Evolutionary conservation across 108 stramenopile species (phyloP), one percentile per base, ranked within the genome.

Genomic region (Pseudonitzschia multiseries): DNA sequence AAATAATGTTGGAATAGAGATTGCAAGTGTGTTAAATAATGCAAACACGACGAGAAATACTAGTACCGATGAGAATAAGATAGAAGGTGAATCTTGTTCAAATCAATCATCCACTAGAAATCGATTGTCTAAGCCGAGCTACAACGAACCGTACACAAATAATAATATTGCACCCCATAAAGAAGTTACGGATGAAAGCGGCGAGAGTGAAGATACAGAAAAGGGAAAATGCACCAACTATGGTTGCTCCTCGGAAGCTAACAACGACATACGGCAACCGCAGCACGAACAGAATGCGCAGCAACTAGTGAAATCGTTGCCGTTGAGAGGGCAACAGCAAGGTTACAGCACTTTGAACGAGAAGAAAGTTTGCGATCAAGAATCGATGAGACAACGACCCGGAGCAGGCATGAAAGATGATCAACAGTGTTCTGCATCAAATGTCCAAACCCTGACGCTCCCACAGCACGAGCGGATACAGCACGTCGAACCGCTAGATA

Each of bases 391-490:
- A 29, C 21, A 70, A 36, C 50, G 54, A 54, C 22, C 28, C 15
- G 53, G 69, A 21, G 21, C 52, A 4, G 53, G 28, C 6, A 13
- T 57, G 15, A 53, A 57, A 20, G 44, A 42, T 14, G 71, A 71
- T 13, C 46, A 67, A 44, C 66, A 67, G 28, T 29, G 10, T 67
- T 44, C 43, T 44, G 42, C 20, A 44, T 67, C 66, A 21, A 13
- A 32, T 28, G 13, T 46, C 26, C 21, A 40, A 36, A 61, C 18
- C 27, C 63, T 43, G 4, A 53, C 48, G 21, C 65, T 69, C 17
- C 79, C 79, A 32, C 79, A 74, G 61, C 79, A 79, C 29, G 54
- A 79, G 46, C 46, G 44, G 59, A 59, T 79, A 56, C 73, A 53
- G 17, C 43, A 66, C 1, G 68, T 70, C 6, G 73, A 79, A 21